phyloP scores from a whole-genome alignment of 805 yeast species.

The Pichia thaimueangensis region DNA sequence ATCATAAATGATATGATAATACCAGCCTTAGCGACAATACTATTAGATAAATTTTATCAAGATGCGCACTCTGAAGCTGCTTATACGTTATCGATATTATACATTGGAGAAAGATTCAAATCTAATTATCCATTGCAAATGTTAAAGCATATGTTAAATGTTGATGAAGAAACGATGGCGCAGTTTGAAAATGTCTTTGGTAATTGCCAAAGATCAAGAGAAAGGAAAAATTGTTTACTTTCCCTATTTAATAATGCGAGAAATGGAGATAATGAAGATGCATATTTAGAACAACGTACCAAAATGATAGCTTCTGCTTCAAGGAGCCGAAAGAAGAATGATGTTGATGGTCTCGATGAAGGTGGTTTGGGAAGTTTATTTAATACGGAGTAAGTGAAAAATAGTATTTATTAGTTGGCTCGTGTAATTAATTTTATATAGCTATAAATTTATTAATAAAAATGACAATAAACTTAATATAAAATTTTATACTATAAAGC shows the following conservation, averaged over 20 bases:
- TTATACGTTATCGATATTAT: conserved; percentile 75
- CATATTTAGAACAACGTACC: conserved; percentile 12
- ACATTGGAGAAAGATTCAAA: conserved; percentile 64
- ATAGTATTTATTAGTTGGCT: too few species aligned
- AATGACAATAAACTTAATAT: background rate
- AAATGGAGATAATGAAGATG: conserved; percentile 35
- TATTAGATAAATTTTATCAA: conserved; percentile 67
- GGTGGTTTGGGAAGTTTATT: conserved; percentile 15
- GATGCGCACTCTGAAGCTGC: conserved; percentile 92
- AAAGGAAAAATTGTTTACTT: conserved; percentile 72
- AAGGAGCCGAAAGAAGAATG: conserved; percentile 11
- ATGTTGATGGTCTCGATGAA: conserved; percentile 11
- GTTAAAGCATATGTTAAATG: conserved; percentile 45
- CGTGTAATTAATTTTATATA: too few species aligned
- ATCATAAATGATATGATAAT: conserved; percentile 60
- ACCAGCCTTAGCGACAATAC: conserved; percentile 59
- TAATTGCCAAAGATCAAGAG: conserved; percentile 62
- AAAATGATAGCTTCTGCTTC: conserved; percentile 14
- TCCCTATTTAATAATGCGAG: conserved; percentile 61
- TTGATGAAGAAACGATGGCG: conserved; percentile 49
- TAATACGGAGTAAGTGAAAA: too few species aligned
- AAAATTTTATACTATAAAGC: too few species aligned
- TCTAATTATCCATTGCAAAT: conserved; percentile 63
- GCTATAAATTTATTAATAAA: too few species aligned
- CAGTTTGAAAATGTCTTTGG: conserved; percentile 59